A percentile compares a stretch with the other conserved stretches of the same genome.
These are phyloP conservation scores for Hibiscus mutabilis DNA, from an alignment of 345 rosid genomes.

Conservation along the genomic window DNA sequence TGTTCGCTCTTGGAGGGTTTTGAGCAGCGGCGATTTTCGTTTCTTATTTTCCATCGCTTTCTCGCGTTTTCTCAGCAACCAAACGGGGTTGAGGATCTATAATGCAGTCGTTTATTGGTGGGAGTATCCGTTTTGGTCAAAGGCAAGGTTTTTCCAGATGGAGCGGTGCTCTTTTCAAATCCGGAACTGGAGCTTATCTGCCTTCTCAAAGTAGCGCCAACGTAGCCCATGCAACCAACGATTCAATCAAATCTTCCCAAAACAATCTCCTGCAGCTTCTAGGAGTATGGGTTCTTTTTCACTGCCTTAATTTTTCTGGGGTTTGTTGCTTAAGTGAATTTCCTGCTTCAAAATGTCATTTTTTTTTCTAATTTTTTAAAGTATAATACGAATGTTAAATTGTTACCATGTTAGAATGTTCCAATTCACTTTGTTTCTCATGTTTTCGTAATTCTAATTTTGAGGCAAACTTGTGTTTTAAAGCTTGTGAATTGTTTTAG, in stretches of 20 bases:
- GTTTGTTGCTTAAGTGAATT: background rate
- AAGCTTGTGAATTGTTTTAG: conserved; percentile 10
- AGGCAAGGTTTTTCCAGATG: conserved; percentile 17
- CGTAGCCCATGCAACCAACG: background rate
- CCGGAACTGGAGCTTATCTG: background rate
- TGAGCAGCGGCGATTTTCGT: background rate
- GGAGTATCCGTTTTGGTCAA: conserved; percentile 20
- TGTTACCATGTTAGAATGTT: background rate
- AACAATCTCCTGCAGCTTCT: conserved; percentile 10
- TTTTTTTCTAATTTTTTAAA: background rate
- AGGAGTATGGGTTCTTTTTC: conserved; percentile 3
- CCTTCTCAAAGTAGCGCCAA: background rate
- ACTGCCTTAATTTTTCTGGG: background rate
- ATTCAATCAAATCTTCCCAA: conserved; percentile 8
- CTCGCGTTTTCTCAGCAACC: background rate
- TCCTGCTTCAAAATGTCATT: background rate
- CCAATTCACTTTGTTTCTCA: background rate
- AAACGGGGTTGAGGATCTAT: background rate
- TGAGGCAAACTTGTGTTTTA: background rate
- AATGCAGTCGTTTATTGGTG: conserved; percentile 33
- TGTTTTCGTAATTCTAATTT: background rate
- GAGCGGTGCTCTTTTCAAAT: conserved; percentile 9
- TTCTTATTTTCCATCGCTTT: background rate
- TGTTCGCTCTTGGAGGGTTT: background rate
- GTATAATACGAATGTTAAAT: background rate